Conservation (phyloP, 768 basidiomycete species). For the Crucibulum laeve region DNA sequence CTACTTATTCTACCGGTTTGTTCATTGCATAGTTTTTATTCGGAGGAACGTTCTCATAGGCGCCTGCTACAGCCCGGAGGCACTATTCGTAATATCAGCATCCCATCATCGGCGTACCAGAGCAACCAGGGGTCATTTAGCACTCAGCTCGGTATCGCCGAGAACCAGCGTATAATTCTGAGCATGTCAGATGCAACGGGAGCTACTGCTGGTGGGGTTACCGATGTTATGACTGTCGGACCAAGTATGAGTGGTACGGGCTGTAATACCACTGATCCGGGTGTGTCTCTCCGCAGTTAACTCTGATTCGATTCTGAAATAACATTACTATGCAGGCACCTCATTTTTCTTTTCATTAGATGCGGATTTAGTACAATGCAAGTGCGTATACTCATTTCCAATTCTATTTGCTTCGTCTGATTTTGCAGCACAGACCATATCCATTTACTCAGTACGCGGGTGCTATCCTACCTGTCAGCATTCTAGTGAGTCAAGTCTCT, state of each 20-base stretch:
- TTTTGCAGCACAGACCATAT: slow-evolving; percentile 13
- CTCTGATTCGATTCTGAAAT: not conserved
- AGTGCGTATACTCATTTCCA: slow-evolving; percentile 11
- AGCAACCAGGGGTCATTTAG: slow-evolving; percentile 13
- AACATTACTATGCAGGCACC: slow-evolving; percentile 9
- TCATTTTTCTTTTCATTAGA: slow-evolving; percentile 24
- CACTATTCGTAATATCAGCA: slow-evolving; percentile 18
- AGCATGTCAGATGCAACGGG: slow-evolving; percentile 23
- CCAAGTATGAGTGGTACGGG: slow-evolving; percentile 7
- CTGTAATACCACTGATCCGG: slow-evolving; percentile 19
- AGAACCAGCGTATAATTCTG: slow-evolving; percentile 13
- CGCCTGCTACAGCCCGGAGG: slow-evolving; percentile 18
- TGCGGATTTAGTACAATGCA: slow-evolving; percentile 18
- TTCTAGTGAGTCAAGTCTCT: slow-evolving; percentile 13
- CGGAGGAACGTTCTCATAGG: not conserved
- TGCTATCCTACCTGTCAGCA: slow-evolving; percentile 18
- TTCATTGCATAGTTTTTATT: not conserved
- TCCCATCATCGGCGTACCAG: slow-evolving; percentile 16
- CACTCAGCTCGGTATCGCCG: slow-evolving; percentile 8
- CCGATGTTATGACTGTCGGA: slow-evolving; percentile 16
- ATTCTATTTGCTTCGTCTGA: not conserved
- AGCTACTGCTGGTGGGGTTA: slow-evolving; percentile 17
- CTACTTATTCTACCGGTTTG: slow-evolving; percentile 20
- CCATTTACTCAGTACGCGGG: slow-evolving; percentile 16
- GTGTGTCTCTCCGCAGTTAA: slow-evolving; percentile 10